These are phyloP conservation scores for Mortierella claussenii DNA, from an alignment of 192 early-diverging fungal species.

Conservation along the genomic window DNA sequence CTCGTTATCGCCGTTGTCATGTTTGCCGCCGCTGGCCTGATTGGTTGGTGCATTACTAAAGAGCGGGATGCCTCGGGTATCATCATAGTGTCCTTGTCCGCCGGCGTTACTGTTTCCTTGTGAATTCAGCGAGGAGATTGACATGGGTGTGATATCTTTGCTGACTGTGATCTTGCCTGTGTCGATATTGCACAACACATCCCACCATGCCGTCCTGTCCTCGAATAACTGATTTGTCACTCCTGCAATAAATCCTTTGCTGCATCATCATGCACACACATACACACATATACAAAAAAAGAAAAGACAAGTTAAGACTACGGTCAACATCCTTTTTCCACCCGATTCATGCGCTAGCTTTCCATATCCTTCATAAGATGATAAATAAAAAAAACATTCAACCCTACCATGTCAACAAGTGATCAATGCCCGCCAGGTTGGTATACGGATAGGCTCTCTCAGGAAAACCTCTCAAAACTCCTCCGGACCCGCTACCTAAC, in stretches of 20 bases:
- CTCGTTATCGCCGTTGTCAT: constrained; percentile 62
- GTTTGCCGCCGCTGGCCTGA: constrained; percentile 48
- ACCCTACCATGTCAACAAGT: constrained; percentile 80
- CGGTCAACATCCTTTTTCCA: not conserved
- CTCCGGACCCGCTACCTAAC: constrained; percentile 90
- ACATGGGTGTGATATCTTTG: constrained; percentile 62
- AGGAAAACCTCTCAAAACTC: constrained; percentile 83
- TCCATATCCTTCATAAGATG: too few relatives aligned
- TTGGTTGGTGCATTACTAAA: constrained; percentile 14
- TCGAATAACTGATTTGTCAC: constrained; percentile 97
- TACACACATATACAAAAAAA: not conserved
- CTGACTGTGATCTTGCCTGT: constrained; percentile 95
- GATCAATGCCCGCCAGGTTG: constrained; percentile 86
- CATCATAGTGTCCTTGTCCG: constrained; percentile 31
- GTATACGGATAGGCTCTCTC: constrained; percentile 94
- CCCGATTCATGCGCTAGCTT: not conserved
- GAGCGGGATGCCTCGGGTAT: constrained; percentile 25
- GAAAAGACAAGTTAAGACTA: constrained; percentile 1
- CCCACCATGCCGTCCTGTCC: constrained; percentile 94
- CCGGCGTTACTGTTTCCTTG: too few relatives aligned
- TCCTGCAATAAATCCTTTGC: constrained; percentile 93
- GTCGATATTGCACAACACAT: constrained; percentile 94
- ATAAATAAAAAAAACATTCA: not conserved
- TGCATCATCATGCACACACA: constrained; percentile 8
- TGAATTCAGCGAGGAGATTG: constrained; percentile 2